Base-by-base conservation (phyloP, 768 basidiomycete genomes). In the Phylloporus rhodoxanthus region DNA sequence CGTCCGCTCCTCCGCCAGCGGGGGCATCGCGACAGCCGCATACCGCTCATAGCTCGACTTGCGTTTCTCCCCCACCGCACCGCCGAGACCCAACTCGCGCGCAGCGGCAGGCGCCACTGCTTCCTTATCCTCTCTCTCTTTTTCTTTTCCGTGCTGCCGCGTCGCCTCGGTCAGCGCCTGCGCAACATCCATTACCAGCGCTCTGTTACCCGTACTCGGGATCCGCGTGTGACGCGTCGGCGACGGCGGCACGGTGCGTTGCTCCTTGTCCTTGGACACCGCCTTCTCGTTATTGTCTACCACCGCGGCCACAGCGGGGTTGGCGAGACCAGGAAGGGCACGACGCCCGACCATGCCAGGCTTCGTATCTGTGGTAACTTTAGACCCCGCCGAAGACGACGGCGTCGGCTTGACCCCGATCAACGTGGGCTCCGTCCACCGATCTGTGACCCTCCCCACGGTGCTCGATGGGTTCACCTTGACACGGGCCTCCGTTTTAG, bases 111-210 rank as follows among this genome's bases (percentile, higher is more conserved):
- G 30, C 11, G n/a, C 36, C 34, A 15, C 28, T 1, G 3, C 3
- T 21, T 46, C 47, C 7, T 43, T 45, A 7, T 26, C 38, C 8
- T 30, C 47, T 29, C 21, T 29, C 11, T 44, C 34, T 23, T 45
- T 42, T 32, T 30, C 37, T 36, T 43, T 8, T 58, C 48, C 19
- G 29, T 45, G 52, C 45, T 50, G 47, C 29, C 60, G 58, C 6
- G 60, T 60, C 5, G 62, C 67, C 50, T 76, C 72, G 29, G 63
- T 71, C 47, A 87, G 62, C 8, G 78, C 76, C 61, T 82, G 83
- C 3, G 85, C 85, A 10, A 90, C 79, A 36, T 90, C 85, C 87
- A 90, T 89, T 20, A 81, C 85, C 13, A 81, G 79, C 17, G 84
- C 79, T 51, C 88, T 72, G 45, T 77, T 80, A 14, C 85, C 84